Percentiles rank a stretch among this genome's conserved stretches.
These are phyloP conservation scores for Phytophthora sojae DNA, from an alignment of 352 stramenopile species.

Conservation along the genomic window DNA sequence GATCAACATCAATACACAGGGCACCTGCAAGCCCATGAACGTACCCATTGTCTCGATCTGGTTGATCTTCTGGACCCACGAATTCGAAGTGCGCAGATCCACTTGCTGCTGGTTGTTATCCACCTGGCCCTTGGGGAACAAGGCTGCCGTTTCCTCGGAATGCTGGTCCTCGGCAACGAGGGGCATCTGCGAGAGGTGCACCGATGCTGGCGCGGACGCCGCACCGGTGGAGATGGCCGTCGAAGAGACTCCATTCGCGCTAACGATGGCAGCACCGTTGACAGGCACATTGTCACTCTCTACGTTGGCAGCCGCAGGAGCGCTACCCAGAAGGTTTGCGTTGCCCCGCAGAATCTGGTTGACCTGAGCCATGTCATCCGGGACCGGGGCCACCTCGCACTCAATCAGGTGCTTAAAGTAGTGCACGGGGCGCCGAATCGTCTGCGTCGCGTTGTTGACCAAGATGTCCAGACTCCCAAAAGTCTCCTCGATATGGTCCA, in stretches of 20 bases:
- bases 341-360: slow-evolving; percentile 64
- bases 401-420: slow-evolving; percentile 94
- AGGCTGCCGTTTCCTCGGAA: slow-evolving; percentile 50
- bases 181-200: slow-evolving; percentile 90
- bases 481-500: slow-evolving; percentile 81
- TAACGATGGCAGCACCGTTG: slow-evolving; percentile 40
- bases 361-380: slow-evolving; percentile 54
- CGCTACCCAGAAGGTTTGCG: slow-evolving; percentile 44
- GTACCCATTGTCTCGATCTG: slow-evolving; percentile 77
- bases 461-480: slow-evolving; percentile 92
- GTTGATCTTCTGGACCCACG: slow-evolving; percentile 90
- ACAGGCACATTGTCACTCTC: slow-evolving; percentile 20
- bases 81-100: slow-evolving; percentile 93
- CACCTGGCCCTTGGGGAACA: slow-evolving; percentile 79
- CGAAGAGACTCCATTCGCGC: slow-evolving; percentile 20
- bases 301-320: not conserved
- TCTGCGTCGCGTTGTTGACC: slow-evolving; percentile 98
- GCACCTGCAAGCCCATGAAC: slow-evolving; percentile 8
- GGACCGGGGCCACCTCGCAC: slow-evolving; percentile 64
- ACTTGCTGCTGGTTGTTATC: slow-evolving; percentile 95
- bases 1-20: not conserved
- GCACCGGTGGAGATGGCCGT: slow-evolving; percentile 14
- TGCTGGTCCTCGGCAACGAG: slow-evolving; percentile 88
- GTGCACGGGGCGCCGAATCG: slow-evolving; percentile 90
- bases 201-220: slow-evolving; percentile 68